Evolutionary conservation across 108 stramenopile genomes (phyloP), one percentile per base, ranked within the genome.

Genomic region (Thalassiosira profunda): DNA sequence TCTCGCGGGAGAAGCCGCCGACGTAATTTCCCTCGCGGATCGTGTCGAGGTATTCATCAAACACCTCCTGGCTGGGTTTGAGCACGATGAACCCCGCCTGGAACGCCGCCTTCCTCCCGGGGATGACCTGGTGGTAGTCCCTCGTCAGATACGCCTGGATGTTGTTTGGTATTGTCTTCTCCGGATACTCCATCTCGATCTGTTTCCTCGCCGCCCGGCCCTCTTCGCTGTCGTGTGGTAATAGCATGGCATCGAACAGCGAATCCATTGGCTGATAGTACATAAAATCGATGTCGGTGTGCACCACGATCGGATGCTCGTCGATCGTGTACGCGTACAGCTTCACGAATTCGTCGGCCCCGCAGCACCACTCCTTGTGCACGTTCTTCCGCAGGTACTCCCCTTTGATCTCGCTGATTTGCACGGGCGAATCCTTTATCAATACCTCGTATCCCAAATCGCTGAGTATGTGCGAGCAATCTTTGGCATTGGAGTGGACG

Each of bases 101-200:
- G 9, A 87, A 78, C 12, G 77, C 87, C 18, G 67, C 45, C 35
- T 56, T 71, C 63, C 83, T 74, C 67, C 85, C 33, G 62, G 89
- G 66, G 53, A 74, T 53, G 53, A 45, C 15, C 70, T 84, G 59
- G 74, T 86, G 61, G 83, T 77, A 74, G 62, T 91, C 90, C 29
- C 82, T 63, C 5, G 90, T 91, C 11, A 85, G 67, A 42, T 83
- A 91, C n/a, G 86, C 86, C 63, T 85, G 84, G 34, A 91, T 91
- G 25, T 62, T 58, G 23, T 77, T 64, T 7, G 87, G 90, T 20
- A 87, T 46, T 26, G 21, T 5, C 63, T 63, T 69, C 10, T 79
- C 60, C 3, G 84, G 90, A 49, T 83, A 72, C 55, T 88, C 83
- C 38, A 83, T 3, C 24, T 76, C 62, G 4, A 91, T 30, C 8